phyloP scores from a whole-genome alignment of 2,329 filamentous ascomycete species.

The Drechslerella coelobrocha region DNA sequence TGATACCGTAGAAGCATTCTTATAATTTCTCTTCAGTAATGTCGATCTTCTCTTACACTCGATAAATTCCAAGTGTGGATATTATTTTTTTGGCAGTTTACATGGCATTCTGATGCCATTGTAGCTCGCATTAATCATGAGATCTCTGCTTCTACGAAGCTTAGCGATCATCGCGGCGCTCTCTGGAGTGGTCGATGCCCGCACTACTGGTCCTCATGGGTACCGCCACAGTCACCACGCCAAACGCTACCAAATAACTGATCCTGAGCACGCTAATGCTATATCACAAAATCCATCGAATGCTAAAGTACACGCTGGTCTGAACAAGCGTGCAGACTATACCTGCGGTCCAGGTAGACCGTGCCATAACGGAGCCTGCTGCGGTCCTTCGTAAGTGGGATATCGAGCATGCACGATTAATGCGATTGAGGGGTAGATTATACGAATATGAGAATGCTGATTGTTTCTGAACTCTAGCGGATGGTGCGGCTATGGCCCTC shows the following conservation, averaged over 20 bases:
- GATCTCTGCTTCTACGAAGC: slow-evolving; percentile 33
- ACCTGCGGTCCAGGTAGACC: slow-evolving; percentile 34
- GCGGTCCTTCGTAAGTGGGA: slow-evolving; percentile 46
- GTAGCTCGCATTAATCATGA: slow-evolving; percentile 31
- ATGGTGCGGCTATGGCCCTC: slow-evolving; percentile 23
- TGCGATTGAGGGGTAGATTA: slow-evolving; percentile 5
- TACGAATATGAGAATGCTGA: slow-evolving; percentile 11
- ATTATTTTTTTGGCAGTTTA: slow-evolving; percentile 25
- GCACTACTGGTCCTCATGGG: slow-evolving; percentile 12
- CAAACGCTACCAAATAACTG: slow-evolving; percentile 36
- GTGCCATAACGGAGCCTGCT: slow-evolving; percentile 53
- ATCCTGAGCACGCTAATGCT: slow-evolving; percentile 27
- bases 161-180: slow-evolving; percentile 26
- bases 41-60: slow-evolving; percentile 19
- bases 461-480: slow-evolving; percentile 17
- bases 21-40: slow-evolving; percentile 16
- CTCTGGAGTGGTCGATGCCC: slow-evolving; percentile 23
- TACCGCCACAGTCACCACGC: slow-evolving; percentile 29
- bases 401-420: slow-evolving; percentile 6
- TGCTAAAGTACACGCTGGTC: slow-evolving; percentile 35
- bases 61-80: slow-evolving; percentile 17
- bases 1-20: slow-evolving; percentile 17
- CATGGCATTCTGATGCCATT: slow-evolving; percentile 28
- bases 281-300: slow-evolving; percentile 36
- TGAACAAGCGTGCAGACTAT: slow-evolving; percentile 36